phyloP scores from a whole-genome alignment of 2,329 filamentous ascomycete genomes.

The Sclerotinia borealis region DNA sequence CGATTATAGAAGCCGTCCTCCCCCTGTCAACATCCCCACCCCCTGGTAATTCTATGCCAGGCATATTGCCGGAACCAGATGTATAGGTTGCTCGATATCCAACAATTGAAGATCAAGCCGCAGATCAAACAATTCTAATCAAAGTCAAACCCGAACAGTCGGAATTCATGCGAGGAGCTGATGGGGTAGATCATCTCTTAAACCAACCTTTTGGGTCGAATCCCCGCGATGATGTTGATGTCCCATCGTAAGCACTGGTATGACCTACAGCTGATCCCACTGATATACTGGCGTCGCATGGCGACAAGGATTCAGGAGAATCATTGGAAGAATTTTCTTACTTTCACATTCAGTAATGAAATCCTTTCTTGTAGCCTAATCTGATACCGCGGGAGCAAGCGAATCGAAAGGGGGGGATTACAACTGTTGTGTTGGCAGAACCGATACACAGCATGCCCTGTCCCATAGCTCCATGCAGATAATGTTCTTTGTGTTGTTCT shows the following conservation, averaged over 20 bases:
- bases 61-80: background rate
- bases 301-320: background rate
- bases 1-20: background rate
- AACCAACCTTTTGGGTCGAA: background rate
- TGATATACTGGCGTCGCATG: background rate
- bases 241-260: background rate
- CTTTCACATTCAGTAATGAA: background rate
- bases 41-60: background rate
- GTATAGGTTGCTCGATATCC: background rate
- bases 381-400: background rate
- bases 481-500: background rate
- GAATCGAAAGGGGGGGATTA: background rate
- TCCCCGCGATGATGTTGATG: background rate
- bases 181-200: background rate
- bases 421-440: background rate
- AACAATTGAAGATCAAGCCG: background rate
- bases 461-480: background rate
- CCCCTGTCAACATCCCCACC: conserved; percentile 7
- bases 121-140: background rate
- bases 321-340: background rate
- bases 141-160: background rate
- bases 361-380: background rate
- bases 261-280: background rate
- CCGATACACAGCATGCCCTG: background rate
- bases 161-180: background rate